These are phyloP conservation scores for Pisolithus marmoratus DNA, from an alignment of 768 basidiomycete genomes.

Conservation along the genomic window DNA sequence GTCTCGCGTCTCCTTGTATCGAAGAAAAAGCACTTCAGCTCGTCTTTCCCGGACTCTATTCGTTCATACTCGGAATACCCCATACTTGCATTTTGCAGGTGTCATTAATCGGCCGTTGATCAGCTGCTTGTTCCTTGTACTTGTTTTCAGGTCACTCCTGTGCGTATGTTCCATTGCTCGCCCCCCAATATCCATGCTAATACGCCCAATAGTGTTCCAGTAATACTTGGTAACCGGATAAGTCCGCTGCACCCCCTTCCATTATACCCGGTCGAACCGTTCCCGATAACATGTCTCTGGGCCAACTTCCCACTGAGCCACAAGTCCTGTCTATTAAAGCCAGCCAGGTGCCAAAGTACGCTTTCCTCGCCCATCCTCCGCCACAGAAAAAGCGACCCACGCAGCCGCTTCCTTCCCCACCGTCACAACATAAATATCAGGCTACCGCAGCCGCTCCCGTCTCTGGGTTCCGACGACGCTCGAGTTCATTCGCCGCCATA, in stretches of 20 bases:
- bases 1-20: conserved; percentile 11
- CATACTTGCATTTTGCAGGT: neutral
- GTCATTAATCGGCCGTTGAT: neutral
- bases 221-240: conserved; percentile 6
- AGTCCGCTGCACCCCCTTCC: neutral
- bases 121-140: conserved; percentile 4
- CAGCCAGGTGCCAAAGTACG: conserved; percentile 21
- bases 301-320: conserved; percentile 6
- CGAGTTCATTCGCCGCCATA: conserved; percentile 46
- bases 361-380: conserved; percentile 41
- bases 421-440: neutral
- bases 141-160: conserved; percentile 2
- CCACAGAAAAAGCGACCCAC: conserved; percentile 32
- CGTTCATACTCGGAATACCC: neutral
- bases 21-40: neutral
- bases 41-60: neutral
- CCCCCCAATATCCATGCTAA: neutral
- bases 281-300: conserved; percentile 1
- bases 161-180: neutral
- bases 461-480: conserved; percentile 26
- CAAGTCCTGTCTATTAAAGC: conserved; percentile 12
- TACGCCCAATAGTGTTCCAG: neutral
- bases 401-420: conserved; percentile 24
- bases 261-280: neutral
- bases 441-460: conserved; percentile 16